Percentiles rank a stretch among this genome's conserved stretches.
phyloP scores from a whole-genome alignment of 306 rosid genomes.

The Prunus mongolica region DNA sequence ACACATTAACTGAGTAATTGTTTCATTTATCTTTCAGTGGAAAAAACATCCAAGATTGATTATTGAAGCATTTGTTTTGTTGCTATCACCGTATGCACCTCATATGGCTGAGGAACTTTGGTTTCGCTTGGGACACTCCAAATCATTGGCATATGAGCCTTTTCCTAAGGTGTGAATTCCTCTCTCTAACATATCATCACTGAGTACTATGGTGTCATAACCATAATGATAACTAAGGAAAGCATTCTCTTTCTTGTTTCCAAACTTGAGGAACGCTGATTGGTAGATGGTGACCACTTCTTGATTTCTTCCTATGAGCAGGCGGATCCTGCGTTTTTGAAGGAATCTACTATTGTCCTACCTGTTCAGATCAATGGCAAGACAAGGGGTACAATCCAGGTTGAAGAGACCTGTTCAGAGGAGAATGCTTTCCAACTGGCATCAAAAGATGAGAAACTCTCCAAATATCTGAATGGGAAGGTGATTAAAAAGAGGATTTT shows the following conservation, averaged over 20 bases:
- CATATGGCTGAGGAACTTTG: slow-evolving; percentile 97
- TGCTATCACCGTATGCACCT: slow-evolving; percentile 93
- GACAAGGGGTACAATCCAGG: slow-evolving; percentile 86
- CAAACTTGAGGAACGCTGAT: not conserved
- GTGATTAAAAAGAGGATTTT: slow-evolving; percentile 64
- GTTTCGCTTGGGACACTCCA: slow-evolving; percentile 83
- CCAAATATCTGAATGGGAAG: slow-evolving; percentile 66
- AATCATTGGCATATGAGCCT: slow-evolving; percentile 67
- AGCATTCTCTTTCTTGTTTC: too few relatives aligned
- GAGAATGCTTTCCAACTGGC: slow-evolving; percentile 76
- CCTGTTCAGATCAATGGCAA: slow-evolving; percentile 97
- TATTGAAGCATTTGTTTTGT: slow-evolving; percentile 73
- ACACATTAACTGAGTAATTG: slow-evolving; percentile 4
- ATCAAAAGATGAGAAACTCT: slow-evolving; percentile 63
- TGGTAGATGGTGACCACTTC: slow-evolving; percentile 1
- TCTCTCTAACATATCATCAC: not conserved
- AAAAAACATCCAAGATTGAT: slow-evolving; percentile 70
- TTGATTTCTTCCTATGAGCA: slow-evolving; percentile 21
- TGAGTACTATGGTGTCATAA: too few relatives aligned
- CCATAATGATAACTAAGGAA: too few relatives aligned
- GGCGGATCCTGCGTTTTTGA: slow-evolving; percentile 73
- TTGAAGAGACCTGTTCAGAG: slow-evolving; percentile 83
- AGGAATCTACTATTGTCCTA: slow-evolving; percentile 60
- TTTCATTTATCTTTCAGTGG: slow-evolving; percentile 54
- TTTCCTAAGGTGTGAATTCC: slow-evolving; percentile 68